phyloP scores from a whole-genome alignment of 441 rosid species.

The Pelargonium fulgidum region DNA sequence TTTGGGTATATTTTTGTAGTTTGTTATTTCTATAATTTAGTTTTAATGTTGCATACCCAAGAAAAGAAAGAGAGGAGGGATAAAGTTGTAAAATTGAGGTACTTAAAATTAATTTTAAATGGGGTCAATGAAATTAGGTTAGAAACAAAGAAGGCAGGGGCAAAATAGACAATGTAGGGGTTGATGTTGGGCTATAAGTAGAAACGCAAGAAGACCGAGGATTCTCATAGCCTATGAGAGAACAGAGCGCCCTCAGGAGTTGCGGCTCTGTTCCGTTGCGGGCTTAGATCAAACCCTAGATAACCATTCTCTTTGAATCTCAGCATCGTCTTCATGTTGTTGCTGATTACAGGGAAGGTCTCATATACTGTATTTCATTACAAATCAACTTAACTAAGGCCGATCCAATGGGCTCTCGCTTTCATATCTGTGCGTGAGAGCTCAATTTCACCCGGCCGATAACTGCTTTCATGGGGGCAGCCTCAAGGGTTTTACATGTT shows the following conservation, averaged over 20 bases:
- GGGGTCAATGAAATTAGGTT: neutral
- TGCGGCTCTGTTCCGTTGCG: slow-evolving; percentile 4
- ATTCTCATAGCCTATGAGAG: neutral
- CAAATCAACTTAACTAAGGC: neutral
- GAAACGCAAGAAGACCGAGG: neutral
- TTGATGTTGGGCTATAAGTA: neutral
- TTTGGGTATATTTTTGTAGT: too few relatives aligned
- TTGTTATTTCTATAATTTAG: too few relatives aligned
- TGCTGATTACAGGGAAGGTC: neutral
- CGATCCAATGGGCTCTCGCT: slow-evolving; percentile 2
- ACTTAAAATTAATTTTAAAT: too few relatives aligned
- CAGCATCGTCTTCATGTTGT: too few relatives aligned
- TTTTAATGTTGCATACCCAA: too few relatives aligned
- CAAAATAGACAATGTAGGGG: neutral
- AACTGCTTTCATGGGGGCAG: neutral
- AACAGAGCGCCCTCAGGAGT: neutral
- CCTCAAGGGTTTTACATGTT: neutral
- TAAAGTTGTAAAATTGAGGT: too few relatives aligned
- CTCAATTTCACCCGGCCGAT: slow-evolving; percentile 6
- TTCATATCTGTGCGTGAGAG: neutral
- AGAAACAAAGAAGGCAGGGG: neutral
- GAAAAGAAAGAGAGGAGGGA: too few relatives aligned
- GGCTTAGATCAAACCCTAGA: neutral
- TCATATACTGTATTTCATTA: neutral
- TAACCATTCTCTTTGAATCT: neutral